Conservation (phyloP, 2,329 filamentous ascomycete species). For the Fusarium compactum region DNA sequence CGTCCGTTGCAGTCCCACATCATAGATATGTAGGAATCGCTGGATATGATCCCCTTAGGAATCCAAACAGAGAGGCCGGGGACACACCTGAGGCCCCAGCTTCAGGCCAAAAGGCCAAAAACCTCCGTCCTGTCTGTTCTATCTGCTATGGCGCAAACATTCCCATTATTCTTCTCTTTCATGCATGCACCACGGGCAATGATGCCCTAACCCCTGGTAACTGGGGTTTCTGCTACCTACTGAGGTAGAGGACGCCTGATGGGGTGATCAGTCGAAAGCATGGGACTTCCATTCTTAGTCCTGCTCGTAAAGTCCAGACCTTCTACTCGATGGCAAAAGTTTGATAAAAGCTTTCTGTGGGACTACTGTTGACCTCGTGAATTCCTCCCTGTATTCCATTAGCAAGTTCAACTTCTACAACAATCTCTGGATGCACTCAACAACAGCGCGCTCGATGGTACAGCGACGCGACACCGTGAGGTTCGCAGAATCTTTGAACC, state of each 20-base stretch:
- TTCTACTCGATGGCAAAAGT: not conserved
- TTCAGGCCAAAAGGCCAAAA: no score
- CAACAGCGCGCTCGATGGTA: not conserved
- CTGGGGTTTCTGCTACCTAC: not conserved
- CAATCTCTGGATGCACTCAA: not conserved
- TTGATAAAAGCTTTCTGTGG: not conserved
- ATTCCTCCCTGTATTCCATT: not conserved
- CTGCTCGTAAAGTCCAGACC: not conserved
- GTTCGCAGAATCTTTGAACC: rapidly evolving
- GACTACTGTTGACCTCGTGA: not conserved
- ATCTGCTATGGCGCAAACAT: no score
- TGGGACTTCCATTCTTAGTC: not conserved
- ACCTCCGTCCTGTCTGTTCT: no score
- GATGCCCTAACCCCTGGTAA: no score
- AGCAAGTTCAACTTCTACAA: not conserved
- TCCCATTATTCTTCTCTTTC: no score
- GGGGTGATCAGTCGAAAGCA: not conserved
- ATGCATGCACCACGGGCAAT: no score
- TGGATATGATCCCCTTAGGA: not conserved
- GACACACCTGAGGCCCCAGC: not conserved
- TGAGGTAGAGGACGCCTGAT: rapidly evolving
- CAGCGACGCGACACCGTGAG: not conserved
- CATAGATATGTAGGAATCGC: not conserved
- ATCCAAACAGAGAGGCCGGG: not conserved
- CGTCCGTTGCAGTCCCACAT: rapidly evolving